A percentile compares a stretch with the other conserved stretches of the same genome.
Evolutionary conservation across 371 early-diverging fungal genomes (phyloP).

Genomic region (Capillidium rhysosporum): DNA sequence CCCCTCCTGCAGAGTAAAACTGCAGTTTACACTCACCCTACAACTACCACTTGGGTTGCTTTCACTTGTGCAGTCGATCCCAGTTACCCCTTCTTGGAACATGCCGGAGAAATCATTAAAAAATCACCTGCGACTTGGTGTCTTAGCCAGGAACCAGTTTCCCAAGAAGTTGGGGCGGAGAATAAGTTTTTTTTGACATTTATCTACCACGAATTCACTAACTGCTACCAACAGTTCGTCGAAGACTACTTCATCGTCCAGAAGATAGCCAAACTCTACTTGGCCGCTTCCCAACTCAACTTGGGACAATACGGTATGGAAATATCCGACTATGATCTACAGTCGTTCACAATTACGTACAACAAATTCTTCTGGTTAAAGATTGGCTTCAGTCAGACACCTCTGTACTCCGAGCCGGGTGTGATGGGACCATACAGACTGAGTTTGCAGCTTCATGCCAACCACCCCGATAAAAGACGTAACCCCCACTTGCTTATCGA

Average conservation of each 20-base stretch:
- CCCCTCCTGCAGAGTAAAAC: neutral
- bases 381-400: neutral
- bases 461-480: neutral
- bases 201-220: neutral
- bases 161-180: neutral
- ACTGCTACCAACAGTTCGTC: neutral
- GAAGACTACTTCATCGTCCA: neutral
- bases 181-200: neutral
- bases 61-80: neutral
- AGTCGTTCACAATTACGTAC: neutral
- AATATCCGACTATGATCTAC: neutral
- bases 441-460: neutral
- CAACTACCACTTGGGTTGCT: neutral
- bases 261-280: neutral
- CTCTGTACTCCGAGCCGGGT: neutral
- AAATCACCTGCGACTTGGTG: neutral
- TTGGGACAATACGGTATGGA: neutral
- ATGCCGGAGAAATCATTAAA: neutral
- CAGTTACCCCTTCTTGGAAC: neutral
- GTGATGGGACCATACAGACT: neutral
- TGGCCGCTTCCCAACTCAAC: neutral
- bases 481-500: neutral
- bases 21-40: neutral
- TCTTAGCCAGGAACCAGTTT: neutral
- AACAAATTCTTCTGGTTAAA: neutral